Base-by-base conservation (phyloP, 1,284 basidiomycete genomes). In the Marasmius tenuissimus region DNA sequence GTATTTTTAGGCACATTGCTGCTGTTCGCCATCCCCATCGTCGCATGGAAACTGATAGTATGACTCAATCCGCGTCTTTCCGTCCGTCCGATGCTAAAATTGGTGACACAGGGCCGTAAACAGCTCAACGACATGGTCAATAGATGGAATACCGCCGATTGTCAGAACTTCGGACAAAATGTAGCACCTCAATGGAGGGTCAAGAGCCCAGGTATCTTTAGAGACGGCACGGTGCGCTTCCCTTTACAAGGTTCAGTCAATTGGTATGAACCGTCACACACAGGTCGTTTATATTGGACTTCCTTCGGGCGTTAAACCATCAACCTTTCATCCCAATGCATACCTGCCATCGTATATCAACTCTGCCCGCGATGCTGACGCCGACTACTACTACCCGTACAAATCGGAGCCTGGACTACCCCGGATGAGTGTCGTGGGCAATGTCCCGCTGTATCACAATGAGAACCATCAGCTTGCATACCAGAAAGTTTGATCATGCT, bases 11-110 rank as follows among this genome's bases (percentile, higher is more conserved):
- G 70, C 10, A 67, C 77, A 11, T 63, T 79, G 58, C 40, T 80
- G 37, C 42, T 84, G 58, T 77, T 84, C 67, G 73, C 74, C 56
- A 40, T 72, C 1, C 85, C 85, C 3, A 70, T 85, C 52, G 56
- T 77, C 50, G 58, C 78, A 27, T 86, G 84, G 84, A 86, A 86
- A 66, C 72, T 69, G 22, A 66, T 76, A 42, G 83, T 83, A 39
- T 53, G 78, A 76, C 27, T 27, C 27, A 27, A 4, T 27, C 27
- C 27, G 27, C 27, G 27, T 27, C 27, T 27, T 4, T 27, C 27
- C 27, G 27, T 27, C 27, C 4, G 4, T 2, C 2, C 27, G 27
- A 27, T 27, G 27, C 27, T 27, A 4, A 27, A 27, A 27, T 27
- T 27, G 4, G 27, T 27, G 2, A 27, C 27, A 16, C 59, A 85